Conservation (phyloP, 2,329 filamentous ascomycete species). For the Neophaeococcomyces aloes region DNA sequence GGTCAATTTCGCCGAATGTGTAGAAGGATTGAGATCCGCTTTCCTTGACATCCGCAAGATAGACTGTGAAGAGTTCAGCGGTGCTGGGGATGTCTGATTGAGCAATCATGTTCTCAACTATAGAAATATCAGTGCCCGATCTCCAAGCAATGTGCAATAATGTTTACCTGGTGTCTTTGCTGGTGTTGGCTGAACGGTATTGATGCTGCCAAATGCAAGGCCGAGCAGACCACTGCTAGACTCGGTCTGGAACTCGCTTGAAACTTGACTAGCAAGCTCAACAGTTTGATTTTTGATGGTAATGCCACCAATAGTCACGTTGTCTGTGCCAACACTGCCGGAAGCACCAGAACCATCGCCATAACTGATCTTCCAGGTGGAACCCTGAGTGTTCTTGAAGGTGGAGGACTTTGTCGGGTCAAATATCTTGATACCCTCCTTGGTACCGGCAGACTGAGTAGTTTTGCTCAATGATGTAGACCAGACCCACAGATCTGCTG, state of each 20-base stretch:
- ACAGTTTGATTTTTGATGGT: slow-evolving; percentile 52
- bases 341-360: slow-evolving; percentile 58
- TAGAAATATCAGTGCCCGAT: neutral
- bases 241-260: slow-evolving; percentile 45
- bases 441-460: slow-evolving; percentile 25
- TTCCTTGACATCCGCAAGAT: slow-evolving; percentile 49
- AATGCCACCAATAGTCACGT: slow-evolving; percentile 52
- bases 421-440: slow-evolving; percentile 44
- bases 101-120: slow-evolving; percentile 57
- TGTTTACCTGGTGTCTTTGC: slow-evolving; percentile 43
- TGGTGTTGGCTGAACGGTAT: slow-evolving; percentile 47
- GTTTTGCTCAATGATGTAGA: slow-evolving; percentile 10
- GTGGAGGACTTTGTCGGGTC: slow-evolving; percentile 52
- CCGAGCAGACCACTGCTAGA: slow-evolving; percentile 52
- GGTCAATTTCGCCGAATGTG: slow-evolving; percentile 62
- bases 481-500: slow-evolving; percentile 57
- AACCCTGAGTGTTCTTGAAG: slow-evolving; percentile 40
- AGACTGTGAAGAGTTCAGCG: slow-evolving; percentile 53
- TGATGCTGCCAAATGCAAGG: slow-evolving; percentile 50
- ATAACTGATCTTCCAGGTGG: slow-evolving; percentile 56
- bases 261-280: slow-evolving; percentile 52
- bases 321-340: slow-evolving; percentile 55
- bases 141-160: neutral
- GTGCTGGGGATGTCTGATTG: slow-evolving; percentile 44
- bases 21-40: slow-evolving; percentile 50